phyloP scores from a whole-genome alignment of 108 stramenopile species.

The Thalassiosira profunda region DNA sequence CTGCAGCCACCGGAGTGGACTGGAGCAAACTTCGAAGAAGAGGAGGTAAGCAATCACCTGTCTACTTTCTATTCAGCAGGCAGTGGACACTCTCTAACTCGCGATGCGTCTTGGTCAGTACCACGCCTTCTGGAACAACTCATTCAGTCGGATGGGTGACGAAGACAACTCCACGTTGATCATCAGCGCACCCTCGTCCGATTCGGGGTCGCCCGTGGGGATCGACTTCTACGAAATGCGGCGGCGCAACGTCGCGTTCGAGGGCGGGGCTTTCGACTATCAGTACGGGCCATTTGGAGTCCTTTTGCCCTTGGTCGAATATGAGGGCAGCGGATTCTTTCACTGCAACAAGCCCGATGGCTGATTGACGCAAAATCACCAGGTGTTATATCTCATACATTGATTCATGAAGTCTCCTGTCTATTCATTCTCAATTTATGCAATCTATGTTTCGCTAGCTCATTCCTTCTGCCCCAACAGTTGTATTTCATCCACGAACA shows the following conservation, averaged over 20 bases:
- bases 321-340: constrained; percentile 22
- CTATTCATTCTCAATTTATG: too few relatives aligned
- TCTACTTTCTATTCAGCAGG: too few relatives aligned
- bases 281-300: constrained; percentile 22
- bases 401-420: too few relatives aligned
- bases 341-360: constrained; percentile 26
- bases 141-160: neutral
- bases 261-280: constrained; percentile 3
- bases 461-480: too few relatives aligned
- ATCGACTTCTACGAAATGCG: constrained; percentile 12
- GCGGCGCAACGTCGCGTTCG: neutral
- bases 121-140: constrained; percentile 1
- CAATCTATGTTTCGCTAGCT: too few relatives aligned
- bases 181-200: neutral
- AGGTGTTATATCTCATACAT: too few relatives aligned
- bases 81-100: too few relatives aligned
- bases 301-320: constrained; percentile 23
- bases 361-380: too few relatives aligned
- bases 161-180: constrained; percentile 6
- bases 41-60: too few relatives aligned
- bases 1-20: neutral
- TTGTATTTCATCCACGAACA: too few relatives aligned
- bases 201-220: neutral
- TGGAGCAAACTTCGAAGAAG: neutral
- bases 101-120: too few relatives aligned